These are phyloP conservation scores for Samsoniella hepiali DNA, from an alignment of 2,329 filamentous ascomycete species.

Conservation along the genomic window DNA sequence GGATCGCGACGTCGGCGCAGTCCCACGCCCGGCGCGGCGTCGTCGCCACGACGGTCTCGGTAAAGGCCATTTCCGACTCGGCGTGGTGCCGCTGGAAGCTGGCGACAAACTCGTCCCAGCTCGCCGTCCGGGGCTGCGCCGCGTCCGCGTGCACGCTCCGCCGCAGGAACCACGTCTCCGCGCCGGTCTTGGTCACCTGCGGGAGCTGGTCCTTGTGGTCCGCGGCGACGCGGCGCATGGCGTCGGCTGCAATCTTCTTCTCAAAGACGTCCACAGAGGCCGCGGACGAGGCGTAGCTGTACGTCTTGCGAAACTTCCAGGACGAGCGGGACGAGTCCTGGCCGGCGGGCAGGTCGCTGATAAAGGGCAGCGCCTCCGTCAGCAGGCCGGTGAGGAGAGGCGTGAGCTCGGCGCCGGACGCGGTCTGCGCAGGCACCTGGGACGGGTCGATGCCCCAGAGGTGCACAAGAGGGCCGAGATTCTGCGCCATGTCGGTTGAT, in stretches of 20 bases:
- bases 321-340: constrained; percentile 24
- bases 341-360: constrained; percentile 49
- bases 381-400: constrained; percentile 53
- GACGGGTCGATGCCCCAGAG: constrained; percentile 49
- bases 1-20: constrained; percentile 38
- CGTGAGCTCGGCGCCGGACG: constrained; percentile 41
- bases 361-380: constrained; percentile 57
- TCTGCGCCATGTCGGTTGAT: neutral
- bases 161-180: constrained; percentile 63
- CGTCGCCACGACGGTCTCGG: constrained; percentile 35
- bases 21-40: constrained; percentile 44
- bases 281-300: constrained; percentile 46
- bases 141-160: constrained; percentile 58
- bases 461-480: constrained; percentile 48
- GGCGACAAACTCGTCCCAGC: constrained; percentile 60
- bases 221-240: constrained; percentile 39
- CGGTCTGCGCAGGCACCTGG: constrained; percentile 44
- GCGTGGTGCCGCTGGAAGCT: constrained; percentile 53
- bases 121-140: constrained; percentile 50
- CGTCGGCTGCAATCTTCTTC: constrained; percentile 44
- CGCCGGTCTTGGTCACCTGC: constrained; percentile 23
- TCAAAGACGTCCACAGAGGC: constrained; percentile 53
- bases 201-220: constrained; percentile 29
- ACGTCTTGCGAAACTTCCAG: constrained; percentile 52
- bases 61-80: constrained; percentile 40